Conservation (phyloP, 768 basidiomycete species). For the Suillus hirtellus region DNA sequence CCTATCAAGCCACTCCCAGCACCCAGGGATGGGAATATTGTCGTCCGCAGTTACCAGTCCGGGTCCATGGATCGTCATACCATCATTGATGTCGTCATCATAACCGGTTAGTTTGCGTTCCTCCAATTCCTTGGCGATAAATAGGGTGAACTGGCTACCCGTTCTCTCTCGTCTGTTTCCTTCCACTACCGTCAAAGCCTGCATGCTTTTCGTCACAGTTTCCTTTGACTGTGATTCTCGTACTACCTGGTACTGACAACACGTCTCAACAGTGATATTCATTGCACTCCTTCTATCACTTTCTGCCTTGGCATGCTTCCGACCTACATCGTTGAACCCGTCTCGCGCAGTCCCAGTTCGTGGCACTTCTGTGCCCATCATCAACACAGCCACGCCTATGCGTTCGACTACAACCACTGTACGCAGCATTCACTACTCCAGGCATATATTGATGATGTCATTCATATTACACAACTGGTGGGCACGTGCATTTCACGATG, state of each 20-base stretch:
- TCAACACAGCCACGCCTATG: not conserved
- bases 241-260: not conserved
- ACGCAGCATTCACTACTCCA: not conserved
- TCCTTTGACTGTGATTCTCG: not conserved
- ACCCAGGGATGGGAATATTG: too few species aligned
- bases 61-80: not conserved
- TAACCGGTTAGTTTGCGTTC: not conserved
- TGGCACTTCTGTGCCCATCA: not conserved
- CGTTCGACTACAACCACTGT: not conserved
- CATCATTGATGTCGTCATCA: not conserved
- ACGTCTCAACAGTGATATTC: not conserved
- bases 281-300: not conserved
- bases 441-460: too few species aligned
- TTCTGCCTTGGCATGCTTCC: not conserved
- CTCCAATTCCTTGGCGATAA: not conserved
- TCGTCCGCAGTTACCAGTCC: not conserved
- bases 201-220: too few species aligned
- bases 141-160: not conserved
- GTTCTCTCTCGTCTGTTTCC: not conserved
- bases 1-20: not conserved
- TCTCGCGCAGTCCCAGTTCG: not conserved
- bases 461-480: not conserved
- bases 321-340: not conserved
- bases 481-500: not conserved
- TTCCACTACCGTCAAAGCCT: not conserved